Base-by-base conservation (phyloP, 768 basidiomycete genomes). In the Boletus coccyginus region DNA sequence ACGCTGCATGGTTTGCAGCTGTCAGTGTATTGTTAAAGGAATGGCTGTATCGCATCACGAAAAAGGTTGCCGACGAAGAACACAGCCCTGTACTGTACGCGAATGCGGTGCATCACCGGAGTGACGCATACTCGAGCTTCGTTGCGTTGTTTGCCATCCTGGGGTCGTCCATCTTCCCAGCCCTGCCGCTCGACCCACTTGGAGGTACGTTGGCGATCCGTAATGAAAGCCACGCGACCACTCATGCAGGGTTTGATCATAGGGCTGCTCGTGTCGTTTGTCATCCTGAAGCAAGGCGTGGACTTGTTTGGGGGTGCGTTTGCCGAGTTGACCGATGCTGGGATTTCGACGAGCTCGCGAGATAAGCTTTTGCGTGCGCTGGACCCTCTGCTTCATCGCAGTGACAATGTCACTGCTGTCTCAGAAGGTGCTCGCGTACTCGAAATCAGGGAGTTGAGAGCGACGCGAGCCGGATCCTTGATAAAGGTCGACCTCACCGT, bases 81-180 rank as follows among this genome's bases (percentile, higher is more conserved):
- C 86, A 86, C 64, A 92, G 90, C 65, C 91, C 92, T 5, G 97
- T 99, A 1, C 74, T 99, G 50, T 77, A 88, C 19, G 97, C 97
- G n/a, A 99, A 98, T 70, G 97, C 96, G 7, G 81, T 94, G 53
- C 96, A 98, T 70, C 97, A 99, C 73, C 83, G 97, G n/a, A 94
- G 92, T 60, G 97, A 99, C 70, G 94, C 93, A 7, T 93, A 94
- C 66, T 94, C 94, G 4, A 95, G 94, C 63, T 62, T 88, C 47
- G 93, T 99, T 52, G 94, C 95, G 12, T 82, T 98, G 53, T 81
- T 89, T 45, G 95, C 96, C 16, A 99, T 99, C 66, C 73, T 98
- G 9, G 94, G 95, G 13, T 92, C 88, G 11, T 91, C 91, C 77
- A 78, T 85, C 61, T 90, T 90, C 70, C 94, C 94, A 16, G 77